phyloP scores from a whole-genome alignment of 208 protist species.

The Porcisia deanei region DNA sequence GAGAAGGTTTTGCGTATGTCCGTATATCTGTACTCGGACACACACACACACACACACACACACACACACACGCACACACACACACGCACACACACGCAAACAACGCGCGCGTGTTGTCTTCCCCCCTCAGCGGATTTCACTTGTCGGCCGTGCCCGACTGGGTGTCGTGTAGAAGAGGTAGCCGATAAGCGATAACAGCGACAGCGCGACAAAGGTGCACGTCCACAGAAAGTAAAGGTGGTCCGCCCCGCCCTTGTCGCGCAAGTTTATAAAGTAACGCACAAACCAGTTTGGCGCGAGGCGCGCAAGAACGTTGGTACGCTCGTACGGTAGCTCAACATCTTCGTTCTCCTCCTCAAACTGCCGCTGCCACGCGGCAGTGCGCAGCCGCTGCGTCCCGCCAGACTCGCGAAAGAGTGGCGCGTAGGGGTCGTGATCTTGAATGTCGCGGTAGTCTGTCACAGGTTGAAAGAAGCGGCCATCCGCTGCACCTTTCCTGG shows the following conservation, averaged over 20 bases:
- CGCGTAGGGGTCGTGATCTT: slow-evolving; percentile 74
- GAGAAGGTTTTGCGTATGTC: no score
- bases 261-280: slow-evolving; percentile 78
- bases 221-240: slow-evolving; percentile 40
- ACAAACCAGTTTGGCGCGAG: slow-evolving; percentile 88
- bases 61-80: no score
- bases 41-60: no score
- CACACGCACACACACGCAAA: no score
- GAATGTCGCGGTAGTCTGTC: slow-evolving; percentile 77
- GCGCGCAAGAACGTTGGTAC: slow-evolving; percentile 67
- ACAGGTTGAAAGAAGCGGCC: slow-evolving; percentile 64
- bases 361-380: slow-evolving; percentile 84
- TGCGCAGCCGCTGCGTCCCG: slow-evolving; percentile 55
- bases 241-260: slow-evolving; percentile 74
- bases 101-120: not conserved
- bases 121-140: slow-evolving; percentile 55
- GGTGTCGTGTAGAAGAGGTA: slow-evolving; percentile 84
- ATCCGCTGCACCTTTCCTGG: slow-evolving; percentile 35
- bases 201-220: slow-evolving; percentile 24
- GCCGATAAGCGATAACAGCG: slow-evolving; percentile 44
- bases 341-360: slow-evolving; percentile 87
- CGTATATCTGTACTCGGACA: no score
- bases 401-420: slow-evolving; percentile 65
- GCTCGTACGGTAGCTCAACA: slow-evolving; percentile 84
- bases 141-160: slow-evolving; percentile 49